Evolutionary conservation across 352 stramenopile species (phyloP), one percentile per base, ranked within the genome.

Genomic region (Phytopythium litorale): DNA sequence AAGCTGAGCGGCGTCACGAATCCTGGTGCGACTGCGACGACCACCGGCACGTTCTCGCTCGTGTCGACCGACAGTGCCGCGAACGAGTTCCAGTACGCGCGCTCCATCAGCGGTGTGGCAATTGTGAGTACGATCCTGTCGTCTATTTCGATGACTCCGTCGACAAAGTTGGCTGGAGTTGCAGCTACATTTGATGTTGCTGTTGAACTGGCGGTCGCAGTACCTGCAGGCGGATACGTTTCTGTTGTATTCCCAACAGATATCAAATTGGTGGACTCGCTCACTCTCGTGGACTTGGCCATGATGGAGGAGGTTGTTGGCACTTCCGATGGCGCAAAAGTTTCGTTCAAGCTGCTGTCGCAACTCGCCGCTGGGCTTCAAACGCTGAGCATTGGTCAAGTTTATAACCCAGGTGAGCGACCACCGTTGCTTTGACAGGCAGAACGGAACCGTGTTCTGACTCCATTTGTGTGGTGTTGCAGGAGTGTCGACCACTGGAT

Each of bases 1-100:
- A 65, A 70, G 46, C 45, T 89, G 61, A 49, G 78, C 37, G 71
- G 67, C 15, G 64, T 87, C 23, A 84, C 72, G 62, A 89, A 89
- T 60, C 72, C 75, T 58, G 79, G 78, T 13, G 74, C 66, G 51
- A 72, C n/a, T n/a, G n/a, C 67, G 42, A 67, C 61, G 43, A 80
- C 76, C n/a, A 80, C 76, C n/a, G 66, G 56, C 16, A 62, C 61
- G 18, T 89, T 87, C 58, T 30, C 52, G 4, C 5, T 89, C 50
- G 54, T 38, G 45, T 81, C 73, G 43, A 65, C 60, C 42, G 76
- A 87, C 57, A 73, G 63, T 53, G 64, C 59, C 1, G 53, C 42
- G 2, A 50, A 53, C 21, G 55, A 66, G 32, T 84, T 79, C 30
- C 58, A 82, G 49, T 53, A 62, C 16, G 55, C 52, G 21, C 33